Conservation (phyloP, 2,329 filamentous ascomycete genomes). For the Fusarium illudens region DNA sequence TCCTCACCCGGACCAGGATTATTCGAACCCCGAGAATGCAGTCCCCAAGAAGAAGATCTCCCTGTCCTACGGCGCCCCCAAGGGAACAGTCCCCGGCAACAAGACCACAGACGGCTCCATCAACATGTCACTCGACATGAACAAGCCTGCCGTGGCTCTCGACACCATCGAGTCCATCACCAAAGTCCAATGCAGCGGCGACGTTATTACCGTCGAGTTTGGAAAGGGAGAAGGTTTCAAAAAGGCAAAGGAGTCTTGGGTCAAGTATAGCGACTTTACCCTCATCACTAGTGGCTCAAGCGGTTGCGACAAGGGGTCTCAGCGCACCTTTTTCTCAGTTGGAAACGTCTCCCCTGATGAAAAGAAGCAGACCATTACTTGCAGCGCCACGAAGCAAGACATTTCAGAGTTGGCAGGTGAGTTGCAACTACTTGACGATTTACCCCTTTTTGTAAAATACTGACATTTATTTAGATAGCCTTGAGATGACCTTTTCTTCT, state of each 20-base stretch:
- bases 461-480: not conserved
- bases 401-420: slow-evolving; percentile 3
- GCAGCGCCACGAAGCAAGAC: not conserved
- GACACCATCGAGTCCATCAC: slow-evolving; percentile 20
- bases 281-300: slow-evolving; percentile 55
- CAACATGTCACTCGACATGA: slow-evolving; percentile 28
- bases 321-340: slow-evolving; percentile 52
- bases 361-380: slow-evolving; percentile 38
- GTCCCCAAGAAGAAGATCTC: slow-evolving; percentile 21
- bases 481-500: slow-evolving; percentile 26
- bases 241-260: slow-evolving; percentile 21
- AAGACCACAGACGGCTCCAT: slow-evolving; percentile 7
- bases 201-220: slow-evolving; percentile 22
- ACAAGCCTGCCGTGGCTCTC: slow-evolving; percentile 27
- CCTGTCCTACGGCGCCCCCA: slow-evolving; percentile 13
- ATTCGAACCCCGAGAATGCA: slow-evolving; percentile 13
- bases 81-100: not conserved
- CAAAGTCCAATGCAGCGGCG: slow-evolving; percentile 15
- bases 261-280: slow-evolving; percentile 39
- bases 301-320: slow-evolving; percentile 50
- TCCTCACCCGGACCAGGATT: slow-evolving; percentile 10
- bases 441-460: not conserved
- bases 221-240: slow-evolving; percentile 9
- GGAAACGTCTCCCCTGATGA: slow-evolving; percentile 42
- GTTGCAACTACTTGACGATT: not conserved